phyloP scores from a whole-genome alignment of 176 grass and related monocot species.

The Lolium perenne region DNA sequence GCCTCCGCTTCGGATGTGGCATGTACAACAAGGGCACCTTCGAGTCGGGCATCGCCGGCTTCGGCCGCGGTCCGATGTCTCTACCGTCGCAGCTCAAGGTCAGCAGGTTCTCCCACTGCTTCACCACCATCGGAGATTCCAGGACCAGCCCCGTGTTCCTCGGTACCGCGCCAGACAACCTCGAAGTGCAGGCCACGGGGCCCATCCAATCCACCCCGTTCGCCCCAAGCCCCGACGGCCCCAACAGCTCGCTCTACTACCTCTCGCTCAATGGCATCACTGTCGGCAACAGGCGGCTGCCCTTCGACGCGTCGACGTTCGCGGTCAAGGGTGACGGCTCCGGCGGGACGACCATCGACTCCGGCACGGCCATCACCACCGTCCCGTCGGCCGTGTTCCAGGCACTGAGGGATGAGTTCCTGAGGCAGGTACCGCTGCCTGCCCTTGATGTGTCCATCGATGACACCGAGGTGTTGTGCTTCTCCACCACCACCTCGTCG shows the following conservation, averaged over 20 bases:
- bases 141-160: constrained; percentile 61
- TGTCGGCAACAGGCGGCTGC: constrained; percentile 45
- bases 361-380: constrained; percentile 50
- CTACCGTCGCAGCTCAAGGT: constrained; percentile 64
- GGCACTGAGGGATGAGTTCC: constrained; percentile 42
- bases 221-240: no score
- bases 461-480: no score
- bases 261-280: constrained; percentile 52
- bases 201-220: no score
- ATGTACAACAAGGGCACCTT: no score
- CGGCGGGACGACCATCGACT: constrained; percentile 71
- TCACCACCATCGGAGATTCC: constrained; percentile 44
- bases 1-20: no score
- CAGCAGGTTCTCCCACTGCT: constrained; percentile 63
- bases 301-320: constrained; percentile 44
- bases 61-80: constrained; percentile 57
- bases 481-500: no score
- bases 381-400: constrained; percentile 46
- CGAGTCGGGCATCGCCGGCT: constrained; percentile 46
- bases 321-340: constrained; percentile 40
- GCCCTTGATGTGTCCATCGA: no score
- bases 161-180: neutral
- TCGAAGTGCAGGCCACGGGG: no score
- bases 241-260: constrained; percentile 47
- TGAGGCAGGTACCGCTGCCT: neutral